Percentiles rank a stretch among this genome's conserved stretches.
Evolutionary conservation across 805 yeast genomes (phyloP).

Genomic region (Starmerella etchellsii): DNA sequence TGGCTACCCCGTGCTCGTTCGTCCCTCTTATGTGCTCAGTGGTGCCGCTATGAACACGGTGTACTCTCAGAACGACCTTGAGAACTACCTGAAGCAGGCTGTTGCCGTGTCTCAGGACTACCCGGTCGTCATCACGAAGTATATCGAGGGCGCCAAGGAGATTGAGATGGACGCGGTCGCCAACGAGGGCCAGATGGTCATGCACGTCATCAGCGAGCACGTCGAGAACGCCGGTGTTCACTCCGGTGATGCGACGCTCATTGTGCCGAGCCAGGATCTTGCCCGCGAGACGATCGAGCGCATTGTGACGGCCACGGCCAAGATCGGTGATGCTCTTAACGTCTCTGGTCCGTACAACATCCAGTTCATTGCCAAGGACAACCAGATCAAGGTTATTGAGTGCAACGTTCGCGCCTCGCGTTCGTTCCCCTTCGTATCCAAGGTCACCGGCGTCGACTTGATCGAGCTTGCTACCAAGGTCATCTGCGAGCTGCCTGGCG

Average conservation of each 20-base stretch:
- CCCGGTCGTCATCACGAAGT: constrained; percentile 95
- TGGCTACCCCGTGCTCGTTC: constrained; percentile 85
- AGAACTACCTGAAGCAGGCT: constrained; percentile 78
- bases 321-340: constrained; percentile 86
- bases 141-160: constrained; percentile 92
- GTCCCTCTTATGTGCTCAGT: constrained; percentile 93
- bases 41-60: constrained; percentile 99
- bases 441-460: constrained; percentile 90
- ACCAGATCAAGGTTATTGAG: constrained; percentile 93
- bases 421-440: constrained; percentile 96
- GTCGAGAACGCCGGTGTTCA: constrained; percentile 99
- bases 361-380: constrained; percentile 91
- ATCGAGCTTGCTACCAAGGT: constrained; percentile 97
- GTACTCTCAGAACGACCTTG: constrained; percentile 77
- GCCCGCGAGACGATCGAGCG: constrained; percentile 82
- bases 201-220: constrained; percentile 97
- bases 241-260: constrained; percentile 96
- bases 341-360: constrained; percentile 97
- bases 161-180: constrained; percentile 99
- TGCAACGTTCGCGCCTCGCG: constrained; percentile 99
- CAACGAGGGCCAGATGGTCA: constrained; percentile 78
- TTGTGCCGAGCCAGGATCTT: constrained; percentile 93
- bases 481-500: constrained; percentile 38
- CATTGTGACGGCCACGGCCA: constrained; percentile 90
- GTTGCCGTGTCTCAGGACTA: constrained; percentile 95